Base-by-base conservation (phyloP, 208 protist species). In the Acanthamoeba royreba region DNA sequence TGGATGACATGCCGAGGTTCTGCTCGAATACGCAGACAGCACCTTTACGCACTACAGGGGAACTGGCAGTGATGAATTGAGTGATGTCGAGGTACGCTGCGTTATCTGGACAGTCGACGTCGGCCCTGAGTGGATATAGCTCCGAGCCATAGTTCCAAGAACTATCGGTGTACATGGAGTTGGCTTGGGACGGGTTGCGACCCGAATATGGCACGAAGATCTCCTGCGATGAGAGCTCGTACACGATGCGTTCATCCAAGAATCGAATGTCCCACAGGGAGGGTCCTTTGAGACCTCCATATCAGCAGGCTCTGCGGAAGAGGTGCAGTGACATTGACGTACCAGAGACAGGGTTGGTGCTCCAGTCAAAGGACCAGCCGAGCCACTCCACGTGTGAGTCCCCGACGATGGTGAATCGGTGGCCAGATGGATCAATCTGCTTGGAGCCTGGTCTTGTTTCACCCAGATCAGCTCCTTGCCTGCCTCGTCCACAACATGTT, bases 21-120 rank as follows among this genome's bases (percentile, higher is more conserved):
- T 47, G 11, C 77, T 86, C 77, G 77, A 86, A 86, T 15, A 86
- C 46, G 77, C 77, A 86, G 5, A 86, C 25, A 45, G 77, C 77
- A n/a, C 40, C 33, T n/a, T 47, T 47, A 45, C 33, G 45, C 28
- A 86, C 77, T 3, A 0, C 2, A 17, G 42, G 42, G 7, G 33
- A 17, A 19, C n/a, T 13, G 7, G 40, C 25, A 2, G 33, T 9
- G 77, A 25, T 55, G n/a, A 19, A 55, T n/a, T 55, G 25, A 5
- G 8, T 19, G 4, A 40, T 9, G 42, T 86, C 77, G 42, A 86
- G 40, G 77, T 40, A 86, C 22, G 2, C 77, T 2, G 77, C 77
- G 2, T 4, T 22, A 0, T 86, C 77, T 7, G 77, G 77, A n/a
- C 77, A 86, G 77, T 86, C 77, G 0, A 86, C 19, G 9, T 45